Conservation (phyloP, 2,329 filamentous ascomycete species). For the Pseudogymnoascus sp. region DNA sequence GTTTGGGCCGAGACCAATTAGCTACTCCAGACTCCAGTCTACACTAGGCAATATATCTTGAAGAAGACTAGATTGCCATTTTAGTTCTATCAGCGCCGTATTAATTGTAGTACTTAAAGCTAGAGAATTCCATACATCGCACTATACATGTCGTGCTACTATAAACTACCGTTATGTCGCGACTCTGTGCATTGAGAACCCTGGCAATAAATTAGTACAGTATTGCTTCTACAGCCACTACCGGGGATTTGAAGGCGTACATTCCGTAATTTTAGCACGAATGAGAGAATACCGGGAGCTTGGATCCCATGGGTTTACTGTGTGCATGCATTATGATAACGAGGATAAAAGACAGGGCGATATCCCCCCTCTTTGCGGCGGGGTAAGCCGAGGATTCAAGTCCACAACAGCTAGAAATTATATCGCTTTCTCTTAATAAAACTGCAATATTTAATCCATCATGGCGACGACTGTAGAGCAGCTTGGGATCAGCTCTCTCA, state of each 20-base stretch:
- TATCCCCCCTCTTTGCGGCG: not conserved
- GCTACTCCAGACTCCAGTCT: not conserved
- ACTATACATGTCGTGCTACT: not conserved
- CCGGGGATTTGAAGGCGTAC: not conserved
- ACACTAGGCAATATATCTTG: not conserved
- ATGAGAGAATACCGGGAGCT: conserved; percentile 8
- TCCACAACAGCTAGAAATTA: not conserved
- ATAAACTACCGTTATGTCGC: not conserved
- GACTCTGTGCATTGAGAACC: not conserved
- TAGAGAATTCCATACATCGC: not conserved
- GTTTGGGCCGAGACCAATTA: not conserved
- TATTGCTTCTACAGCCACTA: not conserved
- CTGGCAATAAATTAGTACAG: not conserved
- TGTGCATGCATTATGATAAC: conserved; percentile 6
- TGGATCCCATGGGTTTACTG: not conserved
- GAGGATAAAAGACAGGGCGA: not conserved
- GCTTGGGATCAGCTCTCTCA: conserved; percentile 13
- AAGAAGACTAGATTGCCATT: not conserved
- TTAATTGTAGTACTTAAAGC: not conserved
- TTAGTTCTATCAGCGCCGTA: not conserved
- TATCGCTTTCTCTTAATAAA: not conserved
- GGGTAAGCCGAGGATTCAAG: not conserved
- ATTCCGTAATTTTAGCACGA: conserved; percentile 9
- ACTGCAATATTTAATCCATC: not conserved
- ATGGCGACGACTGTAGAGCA: conserved; percentile 8